Percentiles rank a stretch among this genome's conserved stretches.
phyloP scores from a whole-genome alignment of 306 rosid species.

The Mucuna pruriens region DNA sequence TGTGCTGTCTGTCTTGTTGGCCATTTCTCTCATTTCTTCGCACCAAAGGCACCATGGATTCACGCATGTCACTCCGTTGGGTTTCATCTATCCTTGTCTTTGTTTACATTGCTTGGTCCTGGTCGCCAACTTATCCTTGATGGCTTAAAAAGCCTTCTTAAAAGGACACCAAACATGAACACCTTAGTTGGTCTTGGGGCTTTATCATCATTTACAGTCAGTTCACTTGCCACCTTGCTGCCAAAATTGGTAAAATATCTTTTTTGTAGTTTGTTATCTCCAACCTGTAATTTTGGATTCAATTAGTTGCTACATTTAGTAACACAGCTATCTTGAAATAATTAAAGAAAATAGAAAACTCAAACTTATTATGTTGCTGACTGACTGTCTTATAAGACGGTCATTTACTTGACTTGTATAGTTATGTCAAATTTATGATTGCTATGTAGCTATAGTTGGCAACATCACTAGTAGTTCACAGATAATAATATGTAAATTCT shows the following conservation, averaged over 20 bases:
- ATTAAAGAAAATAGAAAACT: constrained; percentile 21
- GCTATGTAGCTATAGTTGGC: background rate
- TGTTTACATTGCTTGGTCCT: constrained; percentile 93
- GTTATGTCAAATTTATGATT: constrained; percentile 9
- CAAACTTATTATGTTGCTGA: background rate
- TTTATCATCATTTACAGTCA: constrained; percentile 94
- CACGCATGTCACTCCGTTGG: constrained; percentile 83
- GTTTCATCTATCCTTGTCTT: constrained; percentile 83
- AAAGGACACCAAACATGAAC: constrained; percentile 92
- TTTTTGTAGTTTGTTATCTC: constrained; percentile 31
- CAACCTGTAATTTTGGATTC: constrained; percentile 39
- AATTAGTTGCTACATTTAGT: constrained; percentile 30
- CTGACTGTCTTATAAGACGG: background rate
- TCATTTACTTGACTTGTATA: constrained; percentile 9
- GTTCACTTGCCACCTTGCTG: constrained; percentile 77
- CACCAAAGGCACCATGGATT: constrained; percentile 83
- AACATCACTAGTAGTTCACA: background rate
- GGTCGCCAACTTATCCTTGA: constrained; percentile 92
- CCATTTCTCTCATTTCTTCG: constrained; percentile 88
- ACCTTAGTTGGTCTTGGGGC: constrained; percentile 98
- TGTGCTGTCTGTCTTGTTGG: constrained; percentile 97
- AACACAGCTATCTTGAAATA: constrained; percentile 1
- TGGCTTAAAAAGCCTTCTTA: constrained; percentile 84
- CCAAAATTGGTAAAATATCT: constrained; percentile 79
- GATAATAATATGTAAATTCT: background rate